Base-by-base conservation (phyloP, 108 stramenopile species). In the Schizochytrium sp. region DNA sequence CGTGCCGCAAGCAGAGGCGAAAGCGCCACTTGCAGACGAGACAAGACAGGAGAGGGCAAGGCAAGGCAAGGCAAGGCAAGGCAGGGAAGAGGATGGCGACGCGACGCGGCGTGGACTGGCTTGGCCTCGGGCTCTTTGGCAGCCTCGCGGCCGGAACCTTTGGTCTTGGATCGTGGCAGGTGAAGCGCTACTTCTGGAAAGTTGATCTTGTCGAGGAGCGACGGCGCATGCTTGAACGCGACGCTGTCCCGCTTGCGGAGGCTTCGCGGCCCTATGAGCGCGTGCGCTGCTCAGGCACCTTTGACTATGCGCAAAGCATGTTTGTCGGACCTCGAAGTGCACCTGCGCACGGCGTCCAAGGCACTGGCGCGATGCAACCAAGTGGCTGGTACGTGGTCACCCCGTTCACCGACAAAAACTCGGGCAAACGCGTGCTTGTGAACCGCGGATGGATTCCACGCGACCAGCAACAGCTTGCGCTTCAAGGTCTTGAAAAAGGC, bases 161-260 rank as follows among this genome's bases (percentile, higher is more conserved):
- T 34, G 58, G 60, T 5, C 88, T 88, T 21, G 88, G 88, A 8
- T 29, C 18, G 25, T 88, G 88, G 88, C 88, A 88, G 63, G 43
- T n/a, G 34, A 10, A 44, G 63, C 43, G 88, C 19, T 88, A 88
- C 60, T n/a, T 21, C 44, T 88, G 88, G 88, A 88, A 88, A 60
- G 45, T 69, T 5, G 88, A 88, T n/a, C 60, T 88, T 4, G 29
- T 69, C n/a, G 88, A 60, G 47, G 19, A 69, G 88, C 88, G 88
- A 60, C 60, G 60, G 12, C 41, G 19, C 48, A 34, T 34, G 60
- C 60, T 88, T 14, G 34, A 5, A 19, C 18, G 8, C 48, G 88
- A 60, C n/a, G 58, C 88, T 5, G 58, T 88, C 25, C 60, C 88
- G 44, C 88, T 88, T 34, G 60, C 88, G 10, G 45, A 43, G 47